phyloP scores from a whole-genome alignment of 495 filamentous ascomycete species.

The Chaetomium cochliodes region DNA sequence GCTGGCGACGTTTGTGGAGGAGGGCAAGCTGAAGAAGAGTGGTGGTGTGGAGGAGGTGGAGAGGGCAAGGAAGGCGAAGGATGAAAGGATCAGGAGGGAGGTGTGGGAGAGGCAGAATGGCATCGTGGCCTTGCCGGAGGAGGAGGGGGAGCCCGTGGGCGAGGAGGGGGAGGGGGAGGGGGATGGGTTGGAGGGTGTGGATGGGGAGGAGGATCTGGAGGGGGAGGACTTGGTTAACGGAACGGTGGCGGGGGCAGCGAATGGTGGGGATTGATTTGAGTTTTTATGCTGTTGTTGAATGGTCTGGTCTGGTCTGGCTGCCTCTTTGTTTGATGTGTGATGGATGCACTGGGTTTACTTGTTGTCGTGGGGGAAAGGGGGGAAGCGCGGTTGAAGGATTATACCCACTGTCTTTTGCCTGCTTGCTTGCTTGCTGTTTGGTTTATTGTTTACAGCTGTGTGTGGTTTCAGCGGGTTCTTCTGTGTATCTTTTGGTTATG shows the following conservation, averaged over 20 bases:
- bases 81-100: conserved; percentile 82
- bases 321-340: neutral
- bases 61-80: conserved; percentile 75
- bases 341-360: neutral
- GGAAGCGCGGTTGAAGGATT: neutral
- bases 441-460: neutral
- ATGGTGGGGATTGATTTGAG: neutral
- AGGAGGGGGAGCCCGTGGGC: conserved; percentile 14
- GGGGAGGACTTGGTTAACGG: conserved; percentile 8
- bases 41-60: conserved; percentile 94
- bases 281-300: neutral
- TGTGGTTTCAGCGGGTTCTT: neutral
- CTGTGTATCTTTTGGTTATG: conserved; percentile 7
- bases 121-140: conserved; percentile 36
- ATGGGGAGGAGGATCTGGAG: conserved; percentile 5
- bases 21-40: conserved; percentile 90
- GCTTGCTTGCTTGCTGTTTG: conserved; percentile 2
- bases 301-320: too few relatives aligned
- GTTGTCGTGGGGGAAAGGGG: neutral
- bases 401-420: conserved; percentile 14
- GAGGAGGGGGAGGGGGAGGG: neutral
- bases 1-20: conserved; percentile 81
- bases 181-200: neutral
- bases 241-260: neutral
- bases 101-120: conserved; percentile 73